Conservation (phyloP, 805 yeast genomes). For the Teunomyces aglyptinius region DNA sequence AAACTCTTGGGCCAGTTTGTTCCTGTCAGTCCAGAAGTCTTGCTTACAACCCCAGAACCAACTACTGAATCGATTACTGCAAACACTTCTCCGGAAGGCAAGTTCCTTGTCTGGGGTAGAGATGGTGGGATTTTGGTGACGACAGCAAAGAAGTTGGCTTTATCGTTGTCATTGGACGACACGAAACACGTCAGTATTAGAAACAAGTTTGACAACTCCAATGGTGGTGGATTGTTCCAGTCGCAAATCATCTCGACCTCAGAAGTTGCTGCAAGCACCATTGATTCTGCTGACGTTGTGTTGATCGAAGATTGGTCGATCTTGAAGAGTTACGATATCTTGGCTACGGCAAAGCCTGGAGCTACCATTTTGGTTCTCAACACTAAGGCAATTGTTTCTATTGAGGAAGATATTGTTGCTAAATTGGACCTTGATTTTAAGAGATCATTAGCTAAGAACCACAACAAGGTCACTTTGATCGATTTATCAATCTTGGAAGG, state of each 20-base stretch:
- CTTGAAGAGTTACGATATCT: constrained; percentile 58
- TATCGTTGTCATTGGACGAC: constrained; percentile 64
- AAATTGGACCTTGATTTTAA: constrained; percentile 54
- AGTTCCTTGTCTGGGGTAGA: constrained; percentile 62
- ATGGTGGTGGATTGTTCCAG: constrained; percentile 73
- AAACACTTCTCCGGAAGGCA: constrained; percentile 43
- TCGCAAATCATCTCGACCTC: constrained; percentile 47
- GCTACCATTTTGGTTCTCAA: constrained; percentile 54
- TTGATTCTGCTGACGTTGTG: constrained; percentile 63
- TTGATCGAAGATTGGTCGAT: constrained; percentile 61
- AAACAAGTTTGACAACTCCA: constrained; percentile 67
- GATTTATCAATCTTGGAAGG: constrained; percentile 66
- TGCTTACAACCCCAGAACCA: constrained; percentile 17
- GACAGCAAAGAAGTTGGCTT: constrained; percentile 65
- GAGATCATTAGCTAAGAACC: constrained; percentile 50
- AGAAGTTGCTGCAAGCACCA: constrained; percentile 14
- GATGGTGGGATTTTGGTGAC: constrained; percentile 58
- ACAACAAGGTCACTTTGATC: constrained; percentile 52
- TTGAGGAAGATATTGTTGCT: constrained; percentile 51
- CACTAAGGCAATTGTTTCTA: constrained; percentile 32
- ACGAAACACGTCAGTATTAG: constrained; percentile 52
- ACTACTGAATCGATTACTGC: constrained; percentile 23
- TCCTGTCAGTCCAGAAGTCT: constrained; percentile 25
- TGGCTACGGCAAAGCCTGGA: constrained; percentile 54
- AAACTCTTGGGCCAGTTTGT: constrained; percentile 47